Evolutionary conservation across 345 rosid genomes (phyloP).

Genomic region (Melastoma malabathricum): DNA sequence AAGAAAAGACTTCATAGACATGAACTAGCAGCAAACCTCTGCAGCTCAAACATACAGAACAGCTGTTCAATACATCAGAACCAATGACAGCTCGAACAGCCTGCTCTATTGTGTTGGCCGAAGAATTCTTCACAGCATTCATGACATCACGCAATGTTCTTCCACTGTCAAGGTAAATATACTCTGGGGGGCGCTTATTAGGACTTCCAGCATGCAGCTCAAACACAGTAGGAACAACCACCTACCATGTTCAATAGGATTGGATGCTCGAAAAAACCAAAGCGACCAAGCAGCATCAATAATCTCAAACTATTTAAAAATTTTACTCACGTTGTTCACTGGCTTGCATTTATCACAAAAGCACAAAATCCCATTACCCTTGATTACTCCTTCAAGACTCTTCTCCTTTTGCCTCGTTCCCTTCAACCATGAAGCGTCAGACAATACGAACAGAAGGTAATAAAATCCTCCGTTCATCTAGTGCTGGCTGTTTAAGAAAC

Average conservation of each 20-base stretch:
- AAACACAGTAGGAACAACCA: constrained; percentile 37
- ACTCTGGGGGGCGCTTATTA: constrained; percentile 80
- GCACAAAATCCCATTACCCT: constrained; percentile 56
- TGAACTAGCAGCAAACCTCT: constrained; percentile 41
- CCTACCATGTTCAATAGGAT: constrained; percentile 18
- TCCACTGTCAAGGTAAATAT: constrained; percentile 62
- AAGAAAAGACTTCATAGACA: no score
- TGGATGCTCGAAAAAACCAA: constrained; percentile 1
- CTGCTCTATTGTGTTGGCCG: constrained; percentile 48
- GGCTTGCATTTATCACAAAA: constrained; percentile 61
- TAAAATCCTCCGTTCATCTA: no score
- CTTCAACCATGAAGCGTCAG: no score
- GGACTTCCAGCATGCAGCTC: constrained; percentile 81
- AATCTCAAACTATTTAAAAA: not conserved
- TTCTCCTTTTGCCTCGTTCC: constrained; percentile 1
- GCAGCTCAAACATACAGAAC: constrained; percentile 64
- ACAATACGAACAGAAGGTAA: no score
- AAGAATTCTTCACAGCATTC: constrained; percentile 53
- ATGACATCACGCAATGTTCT: constrained; percentile 68
- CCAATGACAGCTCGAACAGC: constrained; percentile 36
- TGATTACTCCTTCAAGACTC: constrained; percentile 52
- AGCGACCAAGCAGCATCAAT: not conserved
- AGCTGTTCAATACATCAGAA: constrained; percentile 27
- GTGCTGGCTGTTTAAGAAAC: not conserved
- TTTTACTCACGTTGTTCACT: not conserved